Evolutionary conservation across 768 basidiomycete genomes (phyloP).

Genomic region (Collybiopsis luxurians): DNA sequence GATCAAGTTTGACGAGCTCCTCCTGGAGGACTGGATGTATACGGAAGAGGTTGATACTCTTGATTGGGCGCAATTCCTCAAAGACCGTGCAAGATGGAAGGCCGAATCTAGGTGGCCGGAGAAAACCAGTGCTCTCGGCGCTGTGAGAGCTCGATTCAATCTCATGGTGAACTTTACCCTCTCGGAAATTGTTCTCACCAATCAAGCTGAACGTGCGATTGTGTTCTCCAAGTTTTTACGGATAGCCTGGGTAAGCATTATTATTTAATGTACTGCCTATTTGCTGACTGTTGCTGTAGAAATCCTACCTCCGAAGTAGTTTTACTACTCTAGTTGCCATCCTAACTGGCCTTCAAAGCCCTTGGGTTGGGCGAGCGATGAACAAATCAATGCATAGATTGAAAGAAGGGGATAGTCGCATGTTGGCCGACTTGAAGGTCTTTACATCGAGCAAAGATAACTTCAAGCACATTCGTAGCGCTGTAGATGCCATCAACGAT

Average conservation of each 20-base stretch:
- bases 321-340: conserved; percentile 80
- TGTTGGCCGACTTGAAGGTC: conserved; percentile 67
- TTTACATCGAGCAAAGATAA: conserved; percentile 65
- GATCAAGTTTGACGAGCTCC: conserved; percentile 87
- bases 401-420: conserved; percentile 66
- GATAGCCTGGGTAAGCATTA: conserved; percentile 67
- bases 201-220: conserved; percentile 56
- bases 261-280: neutral
- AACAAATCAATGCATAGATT: conserved; percentile 64
- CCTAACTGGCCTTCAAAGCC: conserved; percentile 69
- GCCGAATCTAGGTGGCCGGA: conserved; percentile 52
- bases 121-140: conserved; percentile 70
- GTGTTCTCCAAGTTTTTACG: conserved; percentile 81
- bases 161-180: conserved; percentile 77
- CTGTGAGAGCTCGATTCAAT: conserved; percentile 81
- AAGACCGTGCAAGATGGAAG: conserved; percentile 70
- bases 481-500: conserved; percentile 62
- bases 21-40: conserved; percentile 67
- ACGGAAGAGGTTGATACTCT: conserved; percentile 64
- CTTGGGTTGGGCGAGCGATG: conserved; percentile 69
- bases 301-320: conserved; percentile 75
- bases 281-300: conserved; percentile 40
- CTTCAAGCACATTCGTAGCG: conserved; percentile 72
- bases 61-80: conserved; percentile 83
- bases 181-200: conserved; percentile 79